These are phyloP conservation scores for Corinectria fuckeliana DNA, from an alignment of 2,329 filamentous ascomycete species.

Conservation along the genomic window DNA sequence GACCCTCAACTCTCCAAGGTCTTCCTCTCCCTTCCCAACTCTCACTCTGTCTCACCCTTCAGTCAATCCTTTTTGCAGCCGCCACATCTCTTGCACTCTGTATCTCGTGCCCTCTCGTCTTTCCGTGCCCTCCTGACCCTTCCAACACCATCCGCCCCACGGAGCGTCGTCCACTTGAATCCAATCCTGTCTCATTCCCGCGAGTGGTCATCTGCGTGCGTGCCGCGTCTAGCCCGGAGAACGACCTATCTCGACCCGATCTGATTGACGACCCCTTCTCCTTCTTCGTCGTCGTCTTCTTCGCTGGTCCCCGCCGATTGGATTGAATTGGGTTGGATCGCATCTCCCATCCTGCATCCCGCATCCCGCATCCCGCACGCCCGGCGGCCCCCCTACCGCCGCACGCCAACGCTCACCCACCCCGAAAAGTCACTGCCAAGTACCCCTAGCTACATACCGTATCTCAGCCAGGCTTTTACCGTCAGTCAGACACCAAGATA, in stretches of 20 bases:
- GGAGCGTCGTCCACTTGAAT: slow-evolving; percentile 9
- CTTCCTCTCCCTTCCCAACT: slow-evolving; percentile 3
- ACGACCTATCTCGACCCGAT: not conserved
- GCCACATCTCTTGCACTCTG: slow-evolving; percentile 12
- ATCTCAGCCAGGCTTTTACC: slow-evolving; percentile 4
- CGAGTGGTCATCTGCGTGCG: slow-evolving; percentile 19
- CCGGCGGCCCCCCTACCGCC: slow-evolving; percentile 10
- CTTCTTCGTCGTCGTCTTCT: not conserved
- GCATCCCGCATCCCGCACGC: slow-evolving; percentile 17
- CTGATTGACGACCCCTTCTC: not conserved
- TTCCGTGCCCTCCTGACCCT: slow-evolving; percentile 30
- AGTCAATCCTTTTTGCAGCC: slow-evolving; percentile 34
- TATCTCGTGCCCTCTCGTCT: slow-evolving; percentile 13
- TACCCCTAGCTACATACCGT: slow-evolving; percentile 26
- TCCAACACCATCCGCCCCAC: slow-evolving; percentile 20
- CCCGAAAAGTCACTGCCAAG: slow-evolving; percentile 32
- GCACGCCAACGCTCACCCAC: not conserved
- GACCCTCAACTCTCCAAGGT: slow-evolving; percentile 4
- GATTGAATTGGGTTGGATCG: not conserved
- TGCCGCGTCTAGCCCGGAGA: slow-evolving; percentile 12
- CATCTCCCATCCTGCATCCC: slow-evolving; percentile 14
- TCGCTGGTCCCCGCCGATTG: not conserved
- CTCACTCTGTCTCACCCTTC: slow-evolving; percentile 21
- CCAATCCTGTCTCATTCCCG: slow-evolving; percentile 17
- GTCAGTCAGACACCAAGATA: slow-evolving; percentile 3